phyloP scores from a whole-genome alignment of 2,329 filamentous ascomycete species.

The Xylariales sp. region DNA sequence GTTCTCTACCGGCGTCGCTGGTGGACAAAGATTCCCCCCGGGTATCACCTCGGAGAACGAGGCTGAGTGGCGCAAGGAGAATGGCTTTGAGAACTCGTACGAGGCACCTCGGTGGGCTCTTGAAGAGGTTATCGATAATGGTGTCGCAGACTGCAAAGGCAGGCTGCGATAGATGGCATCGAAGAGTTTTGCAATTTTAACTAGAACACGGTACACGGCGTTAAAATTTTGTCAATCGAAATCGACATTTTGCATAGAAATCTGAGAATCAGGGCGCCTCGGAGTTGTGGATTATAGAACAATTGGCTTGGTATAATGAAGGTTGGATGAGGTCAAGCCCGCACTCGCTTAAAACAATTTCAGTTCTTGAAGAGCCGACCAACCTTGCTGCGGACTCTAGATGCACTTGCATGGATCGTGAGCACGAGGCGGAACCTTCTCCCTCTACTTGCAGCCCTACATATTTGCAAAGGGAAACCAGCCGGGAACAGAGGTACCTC shows the following conservation, averaged over 20 bases:
- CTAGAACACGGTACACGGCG: conserved; percentile 19
- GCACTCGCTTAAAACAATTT: conserved; percentile 11
- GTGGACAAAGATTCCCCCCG: conserved; percentile 74
- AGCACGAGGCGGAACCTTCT: too few relatives aligned
- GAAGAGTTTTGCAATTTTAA: conserved; percentile 2
- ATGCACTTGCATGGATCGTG: too few relatives aligned
- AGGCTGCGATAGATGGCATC: conserved; percentile 62
- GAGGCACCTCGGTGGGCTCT: conserved; percentile 76
- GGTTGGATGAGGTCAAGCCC: conserved; percentile 8
- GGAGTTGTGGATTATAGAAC: conserved; percentile 23
- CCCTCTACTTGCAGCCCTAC: too few relatives aligned
- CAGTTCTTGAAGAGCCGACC: too few relatives aligned
- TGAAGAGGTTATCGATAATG: conserved; percentile 73
- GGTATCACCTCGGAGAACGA: conserved; percentile 70
- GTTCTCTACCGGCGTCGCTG: conserved; percentile 93
- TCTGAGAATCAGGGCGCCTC: conserved; percentile 20
- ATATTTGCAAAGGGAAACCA: too few relatives aligned
- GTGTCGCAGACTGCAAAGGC: conserved; percentile 71
- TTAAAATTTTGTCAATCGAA: too few relatives aligned
- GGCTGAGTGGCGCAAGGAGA: conserved; percentile 58
- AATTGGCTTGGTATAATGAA: conserved; percentile 16
- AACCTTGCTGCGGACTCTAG: too few relatives aligned
- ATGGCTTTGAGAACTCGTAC: conserved; percentile 67
- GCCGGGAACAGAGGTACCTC: too few relatives aligned
- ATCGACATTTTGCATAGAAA: conserved; percentile 13